Evolutionary conservation across 2,329 filamentous ascomycete genomes (phyloP), one percentile per base, ranked within the genome.

Genomic region (Polychaeton citri): DNA sequence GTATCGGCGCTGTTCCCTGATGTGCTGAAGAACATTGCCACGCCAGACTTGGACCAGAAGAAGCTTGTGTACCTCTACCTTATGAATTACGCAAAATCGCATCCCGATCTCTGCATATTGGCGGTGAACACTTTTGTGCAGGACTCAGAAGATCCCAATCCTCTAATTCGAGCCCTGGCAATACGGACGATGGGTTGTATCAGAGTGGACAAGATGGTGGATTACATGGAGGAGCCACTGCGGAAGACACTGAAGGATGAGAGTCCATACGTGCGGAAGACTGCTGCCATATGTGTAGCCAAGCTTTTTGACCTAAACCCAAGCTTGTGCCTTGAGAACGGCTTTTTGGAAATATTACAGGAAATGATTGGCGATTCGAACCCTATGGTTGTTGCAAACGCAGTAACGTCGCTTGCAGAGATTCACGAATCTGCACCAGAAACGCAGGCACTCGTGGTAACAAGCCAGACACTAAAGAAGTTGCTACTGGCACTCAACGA

Each of bases 1-100:
- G 90, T 98, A 41, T 98, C 90, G 36, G 83, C 87, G 38, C 68
- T 98, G 45, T 98, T 98, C 59, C 90, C 90, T 2, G 90, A 98
- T 57, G 90, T 98, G 21, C 69, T 98, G 45, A 98, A 98, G 72
- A 98, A 98, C 57, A 98, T 98, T 61, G 90, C 90, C 39, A 98
- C 90, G 1, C 69, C 65, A 32, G 90, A 98, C 55, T 66, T 98
- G 44, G 90, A 98, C 59, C 90, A 98, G 69, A 98, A 98, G 75
- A 98, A 98, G 70, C 81, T 98, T 47, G 90, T 98, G 13, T 98
- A 98, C 57, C 71, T 98, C 33, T 98, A 98, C 58, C 69, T 98
- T 42, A 98, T 98, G 90, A 98, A 98, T 63, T 98, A 98, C 63
- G 90, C 90, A 52, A 98, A 98, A 69, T 94, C 88, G 47, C 90